Evolutionary conservation across 441 rosid genomes (phyloP).

Genomic region (Eruca vesicaria): DNA sequence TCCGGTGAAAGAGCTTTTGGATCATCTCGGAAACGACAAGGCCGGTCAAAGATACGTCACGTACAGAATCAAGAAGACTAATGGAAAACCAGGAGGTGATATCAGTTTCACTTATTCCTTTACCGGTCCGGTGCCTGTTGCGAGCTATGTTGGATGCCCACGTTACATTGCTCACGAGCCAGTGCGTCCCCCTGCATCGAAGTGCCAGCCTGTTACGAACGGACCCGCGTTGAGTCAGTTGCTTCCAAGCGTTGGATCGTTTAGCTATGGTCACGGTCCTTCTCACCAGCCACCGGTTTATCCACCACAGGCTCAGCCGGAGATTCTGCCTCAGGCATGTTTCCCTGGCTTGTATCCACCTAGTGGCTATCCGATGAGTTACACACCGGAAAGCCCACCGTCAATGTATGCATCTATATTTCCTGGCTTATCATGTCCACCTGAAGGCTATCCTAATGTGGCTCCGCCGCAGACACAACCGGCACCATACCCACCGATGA

Average conservation of each 20-base stretch:
- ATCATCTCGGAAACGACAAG: slow-evolving; percentile 34
- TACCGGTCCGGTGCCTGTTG: slow-evolving; percentile 23
- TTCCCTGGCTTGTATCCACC: slow-evolving; percentile 21
- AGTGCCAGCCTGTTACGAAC: neutral
- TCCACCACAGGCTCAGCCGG: slow-evolving; percentile 20
- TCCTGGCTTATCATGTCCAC: slow-evolving; percentile 29
- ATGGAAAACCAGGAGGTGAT: slow-evolving; percentile 60
- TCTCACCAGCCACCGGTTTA: slow-evolving; percentile 7
- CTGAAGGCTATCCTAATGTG: slow-evolving; percentile 25
- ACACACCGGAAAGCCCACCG: slow-evolving; percentile 8
- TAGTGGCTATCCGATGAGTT: slow-evolving; percentile 10
- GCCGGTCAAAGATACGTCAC: slow-evolving; percentile 42
- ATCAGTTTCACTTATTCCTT: slow-evolving; percentile 56
- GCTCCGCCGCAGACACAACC: slow-evolving; percentile 14
- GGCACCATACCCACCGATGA: slow-evolving; percentile 28
- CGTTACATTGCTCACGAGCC: slow-evolving; percentile 16
- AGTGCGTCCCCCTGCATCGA: neutral
- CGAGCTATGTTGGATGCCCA: neutral
- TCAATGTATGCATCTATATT: slow-evolving; percentile 10
- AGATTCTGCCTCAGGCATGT: neutral
- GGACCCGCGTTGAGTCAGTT: slow-evolving; percentile 27
- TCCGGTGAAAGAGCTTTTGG: slow-evolving; percentile 62
- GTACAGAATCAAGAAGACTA: slow-evolving; percentile 56
- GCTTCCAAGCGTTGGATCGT: slow-evolving; percentile 36
- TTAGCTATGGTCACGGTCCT: slow-evolving; percentile 16